A percentile compares a stretch with the other conserved stretches of the same genome.
These are phyloP conservation scores for Paramecium sexaurelia DNA, from an alignment of 73 alveolate genomes.

Conservation along the genomic window DNA sequence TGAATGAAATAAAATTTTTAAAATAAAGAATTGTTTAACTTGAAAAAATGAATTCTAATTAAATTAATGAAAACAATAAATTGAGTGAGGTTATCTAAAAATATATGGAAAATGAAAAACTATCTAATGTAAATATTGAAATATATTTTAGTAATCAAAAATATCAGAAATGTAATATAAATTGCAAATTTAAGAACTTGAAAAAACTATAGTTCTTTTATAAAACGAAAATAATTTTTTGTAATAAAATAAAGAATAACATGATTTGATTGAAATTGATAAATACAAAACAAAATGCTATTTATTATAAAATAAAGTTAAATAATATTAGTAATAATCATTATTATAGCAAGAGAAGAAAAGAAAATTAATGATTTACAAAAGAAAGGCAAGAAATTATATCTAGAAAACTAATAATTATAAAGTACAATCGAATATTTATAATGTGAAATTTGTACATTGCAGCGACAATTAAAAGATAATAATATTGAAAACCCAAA, in stretches of 20 bases:
- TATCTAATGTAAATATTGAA: not conserved
- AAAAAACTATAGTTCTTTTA: not conserved
- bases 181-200: not conserved
- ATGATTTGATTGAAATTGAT: not conserved
- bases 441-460: not conserved
- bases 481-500: not conserved
- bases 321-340: not conserved
- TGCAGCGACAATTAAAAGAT: not conserved
- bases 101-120: not conserved
- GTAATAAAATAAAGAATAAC: not conserved
- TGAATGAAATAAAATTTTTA: not conserved
- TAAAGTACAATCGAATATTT: not conserved
- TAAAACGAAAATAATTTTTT: not conserved
- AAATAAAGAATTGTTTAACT: not conserved
- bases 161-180: not conserved
- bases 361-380: not conserved
- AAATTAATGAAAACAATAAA: not conserved
- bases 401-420: not conserved
- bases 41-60: not conserved
- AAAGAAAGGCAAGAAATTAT: conserved; percentile 9
- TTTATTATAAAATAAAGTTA: conserved; percentile 4
- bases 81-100: not conserved
- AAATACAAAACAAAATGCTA: conserved; percentile 7
- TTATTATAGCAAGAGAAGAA: not conserved
- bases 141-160: not conserved